Base-by-base conservation (phyloP, 371 early-diverging fungal species). In the Chytridiales sp. region DNA sequence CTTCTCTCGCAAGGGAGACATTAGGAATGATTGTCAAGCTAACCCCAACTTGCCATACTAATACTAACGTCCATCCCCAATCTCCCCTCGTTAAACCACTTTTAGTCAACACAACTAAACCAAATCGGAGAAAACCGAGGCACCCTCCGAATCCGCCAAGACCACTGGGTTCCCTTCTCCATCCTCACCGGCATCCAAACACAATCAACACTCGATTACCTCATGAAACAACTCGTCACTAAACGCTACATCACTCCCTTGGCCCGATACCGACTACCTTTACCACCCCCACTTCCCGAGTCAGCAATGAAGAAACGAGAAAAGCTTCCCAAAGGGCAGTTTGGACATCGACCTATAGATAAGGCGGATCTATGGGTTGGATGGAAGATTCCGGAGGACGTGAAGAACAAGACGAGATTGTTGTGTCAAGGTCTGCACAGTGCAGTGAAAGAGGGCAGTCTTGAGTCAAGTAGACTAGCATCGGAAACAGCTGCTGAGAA, bases 151-250 rank as follows among this genome's bases (percentile, higher is more conserved):
- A 50, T 73, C 43, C 69, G 78, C 13, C 58, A 48, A 13, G 78
- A 78, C 66, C 78, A 73, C 64, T 73, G 74, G 72, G 72, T 72
- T 5, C 78, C 78, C 43, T 78, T 78, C 56, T 59, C 69, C 24
- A 70, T 75, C 30, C 51, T 75, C 13, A 69, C 72, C 0, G 73
- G 73, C 29, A 6, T 73, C 43, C 61, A 62, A 30, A 13, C 48
- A 15, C 36, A 56, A 5, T 31, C 36, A 27, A 42, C 59, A 1
- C 52, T 51, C 38, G 34, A 24, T n/a, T 17, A 30, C 8, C 39
- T 71, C 35, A 35, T 29, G 26, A 4, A 15, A 3, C 26, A 42
- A 8, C 44, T 59, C 38, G 22, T 46, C 40, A 35, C 53, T 24
- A 19, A 42, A 34, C 53, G 39, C 35, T 11, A 29, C 38, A 55